Evolutionary conservation across 148 eudicot species (phyloP).

Genomic region (Diospyros lotus): DNA sequence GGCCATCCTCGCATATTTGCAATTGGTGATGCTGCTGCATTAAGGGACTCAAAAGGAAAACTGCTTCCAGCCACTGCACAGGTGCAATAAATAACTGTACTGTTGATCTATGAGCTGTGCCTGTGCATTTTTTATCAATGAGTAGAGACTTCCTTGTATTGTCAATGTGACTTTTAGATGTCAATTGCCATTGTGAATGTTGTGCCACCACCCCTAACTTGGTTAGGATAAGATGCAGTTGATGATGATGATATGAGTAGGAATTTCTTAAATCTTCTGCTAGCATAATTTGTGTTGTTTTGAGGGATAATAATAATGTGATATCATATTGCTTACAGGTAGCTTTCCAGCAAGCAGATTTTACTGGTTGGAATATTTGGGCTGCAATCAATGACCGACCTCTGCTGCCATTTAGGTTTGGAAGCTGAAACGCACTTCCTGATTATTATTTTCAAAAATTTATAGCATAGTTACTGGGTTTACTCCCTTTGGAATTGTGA

Average conservation of each 20-base stretch:
- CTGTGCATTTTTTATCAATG: too few relatives aligned
- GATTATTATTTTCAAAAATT: not conserved
- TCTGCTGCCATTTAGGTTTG: conserved; percentile 86
- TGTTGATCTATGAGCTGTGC: too few relatives aligned
- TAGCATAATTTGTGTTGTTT: not conserved
- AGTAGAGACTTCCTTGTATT: too few relatives aligned
- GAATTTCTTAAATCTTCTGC: not conserved
- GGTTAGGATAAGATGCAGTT: too few relatives aligned
- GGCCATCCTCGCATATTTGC: conserved; percentile 94
- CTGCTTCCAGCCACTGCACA: conserved; percentile 93
- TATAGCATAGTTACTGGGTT: too few relatives aligned
- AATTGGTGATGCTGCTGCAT: conserved; percentile 83
- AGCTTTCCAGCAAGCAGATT: conserved; percentile 98
- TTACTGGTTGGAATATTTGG: conserved; percentile 98
- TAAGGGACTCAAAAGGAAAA: conserved; percentile 76
- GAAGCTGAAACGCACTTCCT: conserved; percentile 11
- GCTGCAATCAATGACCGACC: conserved; percentile 93
- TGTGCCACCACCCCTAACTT: too few relatives aligned
- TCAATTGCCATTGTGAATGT: too few relatives aligned
- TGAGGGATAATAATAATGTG: not conserved
- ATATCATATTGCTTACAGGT: conserved; percentile 44
- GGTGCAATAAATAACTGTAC: conserved; percentile 31
- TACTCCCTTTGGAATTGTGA: too few relatives aligned
- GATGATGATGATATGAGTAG: not conserved
- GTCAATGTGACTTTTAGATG: too few relatives aligned